These are phyloP conservation scores for Xerocomellus intermedius DNA, from an alignment of 768 basidiomycete species.

Conservation along the genomic window DNA sequence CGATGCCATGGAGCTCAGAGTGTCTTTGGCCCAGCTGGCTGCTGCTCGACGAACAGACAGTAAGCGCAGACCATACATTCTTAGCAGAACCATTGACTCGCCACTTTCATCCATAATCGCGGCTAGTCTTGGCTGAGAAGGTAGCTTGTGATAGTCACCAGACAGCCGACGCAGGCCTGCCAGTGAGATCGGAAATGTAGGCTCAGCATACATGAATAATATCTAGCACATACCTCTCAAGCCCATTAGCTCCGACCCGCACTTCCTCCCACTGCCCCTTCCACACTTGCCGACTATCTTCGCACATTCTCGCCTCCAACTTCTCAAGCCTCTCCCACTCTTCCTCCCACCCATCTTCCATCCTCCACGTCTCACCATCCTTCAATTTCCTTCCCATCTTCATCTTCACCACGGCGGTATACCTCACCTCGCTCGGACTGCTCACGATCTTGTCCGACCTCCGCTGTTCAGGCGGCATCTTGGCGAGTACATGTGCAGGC, in stretches of 20 bases:
- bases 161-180: neutral
- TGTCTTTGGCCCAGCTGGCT: no score
- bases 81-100: no score
- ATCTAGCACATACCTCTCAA: conserved; percentile 4
- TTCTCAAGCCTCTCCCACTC: conserved; percentile 26
- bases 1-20: neutral
- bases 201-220: neutral
- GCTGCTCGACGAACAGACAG: no score
- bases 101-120: no score
- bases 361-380: conserved; percentile 34
- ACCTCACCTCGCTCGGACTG: conserved; percentile 65
- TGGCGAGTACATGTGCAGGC: conserved; percentile 57
- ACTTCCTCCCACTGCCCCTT: neutral
- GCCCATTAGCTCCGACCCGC: neutral
- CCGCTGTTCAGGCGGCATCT: conserved; percentile 49
- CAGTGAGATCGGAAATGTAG: neutral
- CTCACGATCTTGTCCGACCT: conserved; percentile 49
- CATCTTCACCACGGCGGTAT: conserved; percentile 63
- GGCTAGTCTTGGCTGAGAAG: no score
- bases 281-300: neutral
- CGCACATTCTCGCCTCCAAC: conserved; percentile 34
- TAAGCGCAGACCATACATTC: no score
- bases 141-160: neutral
- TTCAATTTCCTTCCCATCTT: conserved; percentile 50
- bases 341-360: conserved; percentile 32